Base-by-base conservation (phyloP, 2,329 filamentous ascomycete genomes). In the Emmonsia crescens region DNA sequence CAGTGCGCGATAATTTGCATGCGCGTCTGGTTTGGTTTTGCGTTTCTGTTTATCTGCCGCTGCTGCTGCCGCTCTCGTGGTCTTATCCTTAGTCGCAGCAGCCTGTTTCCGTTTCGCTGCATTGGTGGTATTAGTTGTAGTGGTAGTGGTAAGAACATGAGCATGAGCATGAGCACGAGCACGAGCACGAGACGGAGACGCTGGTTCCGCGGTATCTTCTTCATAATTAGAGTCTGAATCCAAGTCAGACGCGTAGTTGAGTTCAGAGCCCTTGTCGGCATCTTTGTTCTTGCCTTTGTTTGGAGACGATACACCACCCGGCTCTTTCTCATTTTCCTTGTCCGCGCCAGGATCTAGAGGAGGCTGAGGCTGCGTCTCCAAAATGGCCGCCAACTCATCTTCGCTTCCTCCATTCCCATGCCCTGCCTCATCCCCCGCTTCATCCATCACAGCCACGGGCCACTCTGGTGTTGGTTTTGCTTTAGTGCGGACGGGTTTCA, bases 1-100 rank as follows among this genome's bases (percentile, higher is more conserved):
- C 65, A 80, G 64, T 12, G 77, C 75, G 16, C 77, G 71, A 62
- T 78, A 80, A 64, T 80, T 80, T 19, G 77, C 76, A 71, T 80
- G 78, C 19, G 78, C 75, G 54, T 76, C 70, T 0, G 76, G 73
- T 54, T 79, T 79, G 61, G 78, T 67, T 64, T 75, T 79, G 40
- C 73, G 70, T 36, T 65, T 66, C 38, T 69, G 64, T 54, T 69
- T 70, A 52, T 71, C 69, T 42, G 67, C 67, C 46, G 69, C 65
- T 29, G 67, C n/a, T n/a, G n/a, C n/a, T n/a, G n/a, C n/a, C n/a
- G n/a, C n/a, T n/a, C n/a, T n/a, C n/a, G n/a, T n/a, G n/a, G n/a
- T n/a, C n/a, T n/a, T n/a, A n/a, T n/a, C n/a, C n/a, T 44, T 31
- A 19, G 48, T 14, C 27, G 52, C 9, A 2, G 27, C 31, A 52